These are phyloP conservation scores for Nakazawaea siamensis DNA, from an alignment of 805 yeast genomes.

Conservation along the genomic window DNA sequence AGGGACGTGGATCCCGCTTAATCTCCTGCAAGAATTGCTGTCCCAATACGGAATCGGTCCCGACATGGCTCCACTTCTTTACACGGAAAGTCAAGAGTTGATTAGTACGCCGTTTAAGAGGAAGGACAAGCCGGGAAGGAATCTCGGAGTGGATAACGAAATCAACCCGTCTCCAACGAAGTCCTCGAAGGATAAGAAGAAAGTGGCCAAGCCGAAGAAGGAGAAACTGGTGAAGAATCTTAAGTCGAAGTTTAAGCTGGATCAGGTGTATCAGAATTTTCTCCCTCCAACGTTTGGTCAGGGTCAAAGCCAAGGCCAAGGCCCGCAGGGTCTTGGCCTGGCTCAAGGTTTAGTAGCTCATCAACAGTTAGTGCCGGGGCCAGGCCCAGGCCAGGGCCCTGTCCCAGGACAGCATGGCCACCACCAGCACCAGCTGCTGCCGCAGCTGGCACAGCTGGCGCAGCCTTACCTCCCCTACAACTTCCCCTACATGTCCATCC, in stretches of 20 bases:
- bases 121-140: slow-evolving; percentile 26
- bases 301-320: too few relatives aligned
- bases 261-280: too few relatives aligned
- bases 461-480: neutral
- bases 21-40: slow-evolving; percentile 52
- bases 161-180: slow-evolving; percentile 23
- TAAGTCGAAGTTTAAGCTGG: slow-evolving; percentile 27
- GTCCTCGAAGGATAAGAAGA: slow-evolving; percentile 10
- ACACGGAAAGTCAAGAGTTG: slow-evolving; percentile 35
- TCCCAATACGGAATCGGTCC: slow-evolving; percentile 42
- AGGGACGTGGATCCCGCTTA: slow-evolving; percentile 80
- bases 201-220: slow-evolving; percentile 7
- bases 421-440: slow-evolving; percentile 1
- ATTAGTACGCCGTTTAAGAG: slow-evolving; percentile 35
- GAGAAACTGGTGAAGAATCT: slow-evolving; percentile 21
- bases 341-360: neutral
- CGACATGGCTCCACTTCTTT: slow-evolving; percentile 43
- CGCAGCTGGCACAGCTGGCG: neutral
- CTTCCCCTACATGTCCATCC: slow-evolving; percentile 6
- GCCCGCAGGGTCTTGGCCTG: too few relatives aligned
- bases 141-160: slow-evolving; percentile 19
- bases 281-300: too few relatives aligned
- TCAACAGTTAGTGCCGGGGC: neutral
- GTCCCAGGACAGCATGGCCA: slow-evolving; percentile 6
- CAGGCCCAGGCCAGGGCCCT: neutral